These are phyloP conservation scores for Diaporthe ilicicola DNA, from an alignment of 2,329 filamentous ascomycete genomes.

Conservation along the genomic window DNA sequence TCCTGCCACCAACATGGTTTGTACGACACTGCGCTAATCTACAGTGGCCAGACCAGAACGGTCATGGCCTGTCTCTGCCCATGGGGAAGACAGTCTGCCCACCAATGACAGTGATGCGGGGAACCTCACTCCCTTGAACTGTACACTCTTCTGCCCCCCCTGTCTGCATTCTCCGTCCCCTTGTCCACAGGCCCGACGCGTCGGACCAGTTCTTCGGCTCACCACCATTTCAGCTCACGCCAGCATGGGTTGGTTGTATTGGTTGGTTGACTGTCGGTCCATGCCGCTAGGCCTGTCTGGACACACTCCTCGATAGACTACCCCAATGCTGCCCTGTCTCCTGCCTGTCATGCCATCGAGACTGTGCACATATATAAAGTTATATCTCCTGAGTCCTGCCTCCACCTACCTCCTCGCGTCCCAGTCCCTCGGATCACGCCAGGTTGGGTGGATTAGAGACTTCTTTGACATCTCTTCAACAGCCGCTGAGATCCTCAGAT, in stretches of 20 bases:
- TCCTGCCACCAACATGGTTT: not conserved
- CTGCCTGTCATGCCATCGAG: not conserved
- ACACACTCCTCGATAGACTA: not conserved
- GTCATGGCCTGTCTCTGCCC: not conserved
- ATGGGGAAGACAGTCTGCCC: not conserved
- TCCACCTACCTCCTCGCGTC: not conserved
- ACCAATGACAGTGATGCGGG: slow-evolving; percentile 21
- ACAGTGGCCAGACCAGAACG: not conserved
- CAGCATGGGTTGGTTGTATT: slow-evolving; percentile 9
- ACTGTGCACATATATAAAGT: slow-evolving; percentile 26
- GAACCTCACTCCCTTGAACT: not conserved
- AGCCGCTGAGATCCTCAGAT: not conserved
- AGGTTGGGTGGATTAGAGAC: slow-evolving; percentile 1
- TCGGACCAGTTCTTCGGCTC: slow-evolving; percentile 3
- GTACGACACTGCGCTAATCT: not conserved
- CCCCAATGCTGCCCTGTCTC: not conserved
- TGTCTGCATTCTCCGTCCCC: slow-evolving; percentile 13
- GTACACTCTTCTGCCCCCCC: not conserved
- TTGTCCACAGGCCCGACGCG: slow-evolving; percentile 15
- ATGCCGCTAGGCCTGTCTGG: slow-evolving; percentile 22
- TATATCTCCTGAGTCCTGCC: slow-evolving; percentile 4
- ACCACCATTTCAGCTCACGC: slow-evolving; percentile 15
- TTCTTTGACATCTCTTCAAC: not conserved
- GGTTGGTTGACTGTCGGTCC: slow-evolving; percentile 1
- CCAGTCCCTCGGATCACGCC: slow-evolving; percentile 3